Base-by-base conservation (phyloP, 2,329 filamentous ascomycete species). In the Raffaelea ambrosiae region DNA sequence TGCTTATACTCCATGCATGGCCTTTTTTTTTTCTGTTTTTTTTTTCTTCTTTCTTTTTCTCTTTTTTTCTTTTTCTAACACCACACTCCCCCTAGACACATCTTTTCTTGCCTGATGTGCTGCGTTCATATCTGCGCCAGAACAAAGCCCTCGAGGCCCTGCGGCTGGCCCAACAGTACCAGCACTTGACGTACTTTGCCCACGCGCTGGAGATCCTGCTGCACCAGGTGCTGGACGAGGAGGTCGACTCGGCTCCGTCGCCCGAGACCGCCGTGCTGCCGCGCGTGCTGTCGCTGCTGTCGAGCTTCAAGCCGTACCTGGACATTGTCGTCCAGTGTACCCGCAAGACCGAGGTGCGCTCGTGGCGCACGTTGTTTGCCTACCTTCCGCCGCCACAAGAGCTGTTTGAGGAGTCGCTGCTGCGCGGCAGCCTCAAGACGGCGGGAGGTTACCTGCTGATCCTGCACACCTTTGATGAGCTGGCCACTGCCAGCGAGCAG, bases 281-380 rank as follows among this genome's bases (percentile, higher is more conserved):
- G 58, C 66, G 82, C 3, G 79, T 83, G 2, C 62, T 83, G 20
- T 83, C 78, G 0, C 71, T 83, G 9, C 62, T 83, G 49, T 86
- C 85, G 1, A 87, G 83, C 1, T 86, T 88, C 64, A 84, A 83
- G 48, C 81, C 88, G 49, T 98, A 96, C 60, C 81, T 97, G 16
- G 91, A 97, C 58, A 93, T 97, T 49, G 84, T 98, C 21, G 85
- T 98, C 19, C 93, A 95, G 66, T 98, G 93, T 66, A 96, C 93
- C 2, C 84, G 93, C 47, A 98, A 98, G 66, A 98, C 93, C 0
- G 93, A 98, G 61, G 82, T 95, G 8, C 82, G 91, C 36, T 95
- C 88, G 48, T 98, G 93, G 93, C 83, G 86, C 51, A 96, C 93
- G 1, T 73, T 98, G 1, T 98, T 98, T 63, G 81, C 83, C 4